Percentiles rank a stretch among this genome's conserved stretches.
phyloP scores from a whole-genome alignment of 139 green algal species.

The Micromonas pusilla region DNA sequence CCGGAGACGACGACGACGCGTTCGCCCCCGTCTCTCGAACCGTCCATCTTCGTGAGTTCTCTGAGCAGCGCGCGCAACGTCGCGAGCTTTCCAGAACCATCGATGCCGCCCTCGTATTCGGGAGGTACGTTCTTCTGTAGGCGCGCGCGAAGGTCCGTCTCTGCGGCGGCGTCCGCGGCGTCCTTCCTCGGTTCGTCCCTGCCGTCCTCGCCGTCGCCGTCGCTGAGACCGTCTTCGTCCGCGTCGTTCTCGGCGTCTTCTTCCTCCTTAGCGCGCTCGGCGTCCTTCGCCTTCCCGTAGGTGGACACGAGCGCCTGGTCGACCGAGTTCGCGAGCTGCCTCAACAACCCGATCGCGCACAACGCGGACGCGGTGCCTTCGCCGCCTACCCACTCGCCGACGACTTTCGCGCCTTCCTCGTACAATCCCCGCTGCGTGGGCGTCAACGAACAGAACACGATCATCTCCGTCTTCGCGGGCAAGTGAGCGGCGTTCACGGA shows the following conservation, averaged over 20 bases:
- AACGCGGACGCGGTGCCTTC: not conserved
- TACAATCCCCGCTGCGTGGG: not conserved
- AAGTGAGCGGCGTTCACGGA: conserved; percentile 64
- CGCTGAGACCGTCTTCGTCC: not conserved
- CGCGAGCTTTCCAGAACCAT: conserved; percentile 1
- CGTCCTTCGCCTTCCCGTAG: not conserved
- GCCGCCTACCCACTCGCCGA: not conserved
- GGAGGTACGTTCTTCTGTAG: not conserved
- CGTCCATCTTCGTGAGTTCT: not conserved
- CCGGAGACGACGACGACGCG: conserved; percentile 17
- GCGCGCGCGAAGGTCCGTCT: not conserved
- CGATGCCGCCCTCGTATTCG: not conserved
- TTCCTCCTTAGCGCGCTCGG: not conserved
- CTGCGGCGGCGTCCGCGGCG: not conserved
- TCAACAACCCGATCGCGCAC: conserved; percentile 17
- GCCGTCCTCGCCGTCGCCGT: not conserved
- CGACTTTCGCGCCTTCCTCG: conserved; percentile 4
- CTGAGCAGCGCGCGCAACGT: not conserved
- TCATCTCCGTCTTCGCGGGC: conserved; percentile 52
- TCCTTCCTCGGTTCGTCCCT: not conserved
- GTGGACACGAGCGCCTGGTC: not conserved
- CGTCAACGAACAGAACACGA: conserved; percentile 35
- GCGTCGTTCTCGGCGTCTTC: not conserved
- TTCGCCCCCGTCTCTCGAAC: not conserved
- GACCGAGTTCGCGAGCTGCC: conserved; percentile 9